Evolutionary conservation across 345 rosid genomes (phyloP).

Genomic region (Salix viminalis): DNA sequence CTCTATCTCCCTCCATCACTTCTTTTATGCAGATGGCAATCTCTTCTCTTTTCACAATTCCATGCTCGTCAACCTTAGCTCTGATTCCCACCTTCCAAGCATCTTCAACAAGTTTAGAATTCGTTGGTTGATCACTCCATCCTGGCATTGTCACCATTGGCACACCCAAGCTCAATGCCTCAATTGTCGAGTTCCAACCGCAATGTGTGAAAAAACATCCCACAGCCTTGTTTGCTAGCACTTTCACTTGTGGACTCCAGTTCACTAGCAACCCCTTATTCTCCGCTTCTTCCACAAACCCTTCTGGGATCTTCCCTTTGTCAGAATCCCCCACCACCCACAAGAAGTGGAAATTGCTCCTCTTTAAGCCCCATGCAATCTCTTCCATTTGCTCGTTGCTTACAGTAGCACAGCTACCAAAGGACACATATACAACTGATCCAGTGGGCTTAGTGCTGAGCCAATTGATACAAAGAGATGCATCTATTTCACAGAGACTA

Average conservation of each 20-base stretch:
- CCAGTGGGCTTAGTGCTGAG: slow-evolving; percentile 38
- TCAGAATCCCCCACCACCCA: slow-evolving; percentile 56
- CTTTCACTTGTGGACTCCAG: slow-evolving; percentile 18
- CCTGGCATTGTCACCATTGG: slow-evolving; percentile 27
- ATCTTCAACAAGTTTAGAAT: slow-evolving; percentile 23
- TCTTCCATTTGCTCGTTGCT: slow-evolving; percentile 48
- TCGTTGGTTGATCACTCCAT: slow-evolving; percentile 26
- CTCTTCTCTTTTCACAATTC: slow-evolving; percentile 19
- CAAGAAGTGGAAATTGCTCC: slow-evolving; percentile 32
- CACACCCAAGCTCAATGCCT: slow-evolving; percentile 27
- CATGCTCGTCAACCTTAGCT: slow-evolving; percentile 18
- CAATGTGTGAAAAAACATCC: slow-evolving; percentile 24
- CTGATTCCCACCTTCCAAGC: slow-evolving; percentile 26
- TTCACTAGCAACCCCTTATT: slow-evolving; percentile 1
- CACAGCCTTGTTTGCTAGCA: slow-evolving; percentile 8
- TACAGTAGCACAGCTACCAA: slow-evolving; percentile 56
- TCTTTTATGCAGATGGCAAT: slow-evolving; percentile 12
- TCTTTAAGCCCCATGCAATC: slow-evolving; percentile 38
- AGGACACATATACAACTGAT: slow-evolving; percentile 59
- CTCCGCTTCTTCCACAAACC: slow-evolving; percentile 13
- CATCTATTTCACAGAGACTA: slow-evolving; percentile 36
- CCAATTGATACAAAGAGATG: slow-evolving; percentile 35
- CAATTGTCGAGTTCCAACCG: slow-evolving; percentile 34
- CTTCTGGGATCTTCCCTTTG: slow-evolving; percentile 38
- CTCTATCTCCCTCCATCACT: slow-evolving; percentile 20